Evolutionary conservation across 2,329 filamentous ascomycete genomes (phyloP), one percentile per base, ranked within the genome.

Genomic region (Myriangium duriaei): DNA sequence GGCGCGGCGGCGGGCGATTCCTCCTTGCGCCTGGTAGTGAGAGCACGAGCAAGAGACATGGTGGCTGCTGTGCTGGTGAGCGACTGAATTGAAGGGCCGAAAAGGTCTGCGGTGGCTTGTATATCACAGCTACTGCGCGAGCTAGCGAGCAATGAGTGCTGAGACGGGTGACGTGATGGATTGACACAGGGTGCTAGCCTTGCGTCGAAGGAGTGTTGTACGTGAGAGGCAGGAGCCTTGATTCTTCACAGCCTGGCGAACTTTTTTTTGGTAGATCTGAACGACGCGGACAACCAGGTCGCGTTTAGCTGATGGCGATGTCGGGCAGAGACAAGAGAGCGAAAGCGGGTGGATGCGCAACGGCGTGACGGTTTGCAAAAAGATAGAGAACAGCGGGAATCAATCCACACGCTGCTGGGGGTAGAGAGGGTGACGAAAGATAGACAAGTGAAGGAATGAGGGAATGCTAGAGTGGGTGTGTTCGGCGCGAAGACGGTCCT

Each of bases 21-120:
- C 48, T 87, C 76, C 2, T 88, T 91, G 19, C 77, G 74, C 59
- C 75, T 73, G 49, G 76, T 81, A 50, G 78, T 83, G 57, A 87
- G 81, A 42, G 79, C 80, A 54, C 81, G 72, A 37, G 77, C 71
- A 49, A 87, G 63, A 51, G 72, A 75, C 69, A 68, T 67, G 47
- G 46, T 60, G 40, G 40, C 41, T 42, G 29, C 37, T 24, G 33
- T 32, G 32, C 11, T 30, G 6, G 29, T n/a, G 32, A 29, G 14
- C 35, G 35, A 29, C 15, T 32, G 30, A 18, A 11, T 15, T 28
- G 36, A 39, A 16, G 32, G 29, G 17, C 30, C 28, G n/a, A 33
- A 28, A 18, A 30, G 28, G 28, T 12, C 19, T 17, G 13, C 26
- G 19, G 11, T 30, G 35, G 35, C 35, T 37, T 14, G 7, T 24